Percentiles rank a stretch among this genome's conserved stretches.
Evolutionary conservation across 2,329 filamentous ascomycete species (phyloP).

Genomic region (Scedosporium aurantiacum): DNA sequence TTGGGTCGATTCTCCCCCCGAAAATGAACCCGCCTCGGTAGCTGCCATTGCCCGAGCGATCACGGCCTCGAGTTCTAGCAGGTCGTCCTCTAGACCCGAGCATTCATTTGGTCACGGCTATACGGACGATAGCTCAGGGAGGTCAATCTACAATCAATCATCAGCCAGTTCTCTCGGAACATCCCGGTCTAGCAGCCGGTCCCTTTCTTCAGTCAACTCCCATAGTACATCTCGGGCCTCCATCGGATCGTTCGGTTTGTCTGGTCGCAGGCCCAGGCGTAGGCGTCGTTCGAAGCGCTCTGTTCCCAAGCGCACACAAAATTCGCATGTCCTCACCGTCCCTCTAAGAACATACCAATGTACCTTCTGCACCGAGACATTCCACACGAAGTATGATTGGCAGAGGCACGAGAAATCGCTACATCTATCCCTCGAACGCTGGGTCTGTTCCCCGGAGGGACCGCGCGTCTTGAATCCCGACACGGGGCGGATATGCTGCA

Average conservation of each 20-base stretch:
- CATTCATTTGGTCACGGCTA: slow-evolving; percentile 46
- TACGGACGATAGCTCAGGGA: slow-evolving; percentile 50
- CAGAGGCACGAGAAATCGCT: slow-evolving; percentile 60
- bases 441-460: slow-evolving; percentile 52
- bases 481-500: slow-evolving; percentile 43
- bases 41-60: slow-evolving; percentile 48
- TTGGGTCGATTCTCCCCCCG: slow-evolving; percentile 48
- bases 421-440: slow-evolving; percentile 53
- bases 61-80: slow-evolving; percentile 31
- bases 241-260: slow-evolving; percentile 37
- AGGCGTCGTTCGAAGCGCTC: slow-evolving; percentile 37
- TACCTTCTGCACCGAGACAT: slow-evolving; percentile 59
- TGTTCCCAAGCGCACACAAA: background rate
- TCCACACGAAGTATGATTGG: slow-evolving; percentile 59
- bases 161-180: slow-evolving; percentile 51
- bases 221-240: slow-evolving; percentile 49
- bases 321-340: slow-evolving; percentile 23
- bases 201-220: slow-evolving; percentile 48
- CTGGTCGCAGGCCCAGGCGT: slow-evolving; percentile 32
- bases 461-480: slow-evolving; percentile 44
- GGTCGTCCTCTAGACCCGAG: slow-evolving; percentile 44
- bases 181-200: slow-evolving; percentile 47
- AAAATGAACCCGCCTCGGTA: slow-evolving; percentile 49
- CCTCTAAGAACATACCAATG: slow-evolving; percentile 52
- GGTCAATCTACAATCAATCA: slow-evolving; percentile 43